phyloP scores from a whole-genome alignment of 805 yeast species.

The Wickerhamomyces bovis region DNA sequence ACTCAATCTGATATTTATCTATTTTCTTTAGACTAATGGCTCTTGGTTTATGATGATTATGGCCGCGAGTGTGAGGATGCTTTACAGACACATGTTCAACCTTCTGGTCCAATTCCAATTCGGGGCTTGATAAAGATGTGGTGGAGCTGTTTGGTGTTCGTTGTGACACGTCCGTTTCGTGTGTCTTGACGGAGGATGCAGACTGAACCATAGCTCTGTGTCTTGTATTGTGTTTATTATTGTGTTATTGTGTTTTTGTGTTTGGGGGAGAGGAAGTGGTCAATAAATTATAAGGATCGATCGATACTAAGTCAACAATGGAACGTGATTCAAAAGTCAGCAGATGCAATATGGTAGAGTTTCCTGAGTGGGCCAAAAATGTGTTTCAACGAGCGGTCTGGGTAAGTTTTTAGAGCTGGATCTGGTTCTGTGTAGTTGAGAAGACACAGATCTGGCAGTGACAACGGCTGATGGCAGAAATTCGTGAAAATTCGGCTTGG shows the following conservation, averaged over 20 bases:
- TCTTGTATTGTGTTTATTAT: not conserved
- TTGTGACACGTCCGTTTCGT: not conserved
- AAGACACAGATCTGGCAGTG: not conserved
- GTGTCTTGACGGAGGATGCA: not conserved
- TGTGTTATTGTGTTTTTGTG: no score
- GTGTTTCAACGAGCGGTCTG: not conserved
- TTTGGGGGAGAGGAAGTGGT: no score
- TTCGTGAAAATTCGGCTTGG: not conserved
- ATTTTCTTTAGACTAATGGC: conserved; percentile 9
- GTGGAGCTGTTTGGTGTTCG: not conserved
- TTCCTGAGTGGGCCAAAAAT: not conserved
- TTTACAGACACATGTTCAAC: not conserved
- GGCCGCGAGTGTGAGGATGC: not conserved
- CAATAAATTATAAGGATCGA: not conserved
- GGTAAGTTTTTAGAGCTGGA: not conserved
- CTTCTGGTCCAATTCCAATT: conserved; percentile 1
- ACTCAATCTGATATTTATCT: conserved; percentile 25
- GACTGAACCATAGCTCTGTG: not conserved
- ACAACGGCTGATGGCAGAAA: not conserved
- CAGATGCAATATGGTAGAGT: not conserved
- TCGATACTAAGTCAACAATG: not conserved
- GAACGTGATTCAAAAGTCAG: not conserved
- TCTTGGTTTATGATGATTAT: not conserved
- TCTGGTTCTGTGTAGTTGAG: not conserved
- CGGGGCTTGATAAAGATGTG: conserved; percentile 3